These are phyloP conservation scores for Cantharellus cinnabarinus DNA, from an alignment of 768 basidiomycete genomes.

Conservation along the genomic window DNA sequence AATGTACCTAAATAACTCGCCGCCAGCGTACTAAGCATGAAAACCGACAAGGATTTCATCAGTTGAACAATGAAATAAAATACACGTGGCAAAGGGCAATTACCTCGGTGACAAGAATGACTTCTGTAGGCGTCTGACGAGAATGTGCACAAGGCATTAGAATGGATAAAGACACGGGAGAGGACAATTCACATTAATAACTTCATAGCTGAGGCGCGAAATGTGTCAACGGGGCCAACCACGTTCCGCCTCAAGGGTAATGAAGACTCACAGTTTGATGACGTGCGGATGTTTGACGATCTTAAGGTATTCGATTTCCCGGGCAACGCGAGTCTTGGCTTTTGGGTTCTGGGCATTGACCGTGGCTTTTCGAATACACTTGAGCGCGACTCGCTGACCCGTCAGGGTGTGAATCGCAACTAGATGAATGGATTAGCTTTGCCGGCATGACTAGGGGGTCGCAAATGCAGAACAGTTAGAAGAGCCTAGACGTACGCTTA, in stretches of 20 bases:
- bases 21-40: constrained; percentile 51
- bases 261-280: constrained; percentile 65
- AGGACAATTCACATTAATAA: background rate
- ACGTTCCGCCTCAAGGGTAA: background rate
- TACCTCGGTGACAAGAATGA: constrained; percentile 77
- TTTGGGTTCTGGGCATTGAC: constrained; percentile 55
- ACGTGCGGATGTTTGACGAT: constrained; percentile 92
- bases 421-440: constrained; percentile 15
- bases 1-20: constrained; percentile 96
- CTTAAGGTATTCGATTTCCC: constrained; percentile 95
- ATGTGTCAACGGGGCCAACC: background rate
- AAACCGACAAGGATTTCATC: background rate
- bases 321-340: constrained; percentile 77
- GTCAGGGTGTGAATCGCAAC: constrained; percentile 90
- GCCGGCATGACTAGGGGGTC: background rate
- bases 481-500: constrained; percentile 51
- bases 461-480: background rate
- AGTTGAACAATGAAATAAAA: background rate
- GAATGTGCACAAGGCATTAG: background rate
- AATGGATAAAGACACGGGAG: background rate
- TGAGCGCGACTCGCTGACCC: constrained; percentile 92
- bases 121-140: constrained; percentile 69
- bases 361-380: constrained; percentile 86
- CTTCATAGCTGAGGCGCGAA: background rate
- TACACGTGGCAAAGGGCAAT: background rate